Base-by-base conservation (phyloP, 345 rosid species). In the Eucalyptus polyanthemos region DNA sequence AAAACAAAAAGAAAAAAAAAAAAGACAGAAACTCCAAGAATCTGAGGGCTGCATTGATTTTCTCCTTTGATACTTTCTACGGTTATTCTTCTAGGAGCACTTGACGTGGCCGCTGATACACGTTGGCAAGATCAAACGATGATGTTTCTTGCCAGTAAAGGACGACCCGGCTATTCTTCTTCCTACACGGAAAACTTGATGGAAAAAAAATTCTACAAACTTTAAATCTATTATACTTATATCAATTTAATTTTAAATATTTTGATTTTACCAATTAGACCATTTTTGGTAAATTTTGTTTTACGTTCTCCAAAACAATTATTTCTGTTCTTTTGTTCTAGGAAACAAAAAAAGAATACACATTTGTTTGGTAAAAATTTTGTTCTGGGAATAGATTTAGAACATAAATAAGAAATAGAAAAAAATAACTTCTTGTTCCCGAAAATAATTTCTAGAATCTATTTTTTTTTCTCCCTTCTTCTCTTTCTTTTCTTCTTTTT, bases 201-300 rank as follows among this genome's bases (percentile, higher is more conserved):
- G 14, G 29, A 6, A 56, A 56, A 24, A 56, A 9, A 22, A 56
- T 24, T 2, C 62, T 22, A 24, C 4, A 56, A 56, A 5, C 0
- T 24, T 56, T 56, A 56, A 56, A 24, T 22, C 0, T 24, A 24
- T 56, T 56, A 11, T 11, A 22, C 1, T 22, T 24, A 0, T 24
- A 25, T 24, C 1, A 24, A 10, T 24, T 56, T 2, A 10, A 22
- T 56, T 22, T 22, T 22, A 56, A 56, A 56, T 22, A 1, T 56
- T 56, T 24, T 9, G 1, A 56, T 56, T 56, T 24, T 56, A 24
- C 2, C 29, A 56, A 56, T 53, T 53, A 50, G 53, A 13, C 53
- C 7, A 0, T 50, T 0, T 0, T 50, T 50, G 53, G 7, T 14
- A 50, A 14, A 14, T 50, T 50, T 49, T 49, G 15, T 49, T 49